These are phyloP conservation scores for Plasmodium ovale DNA, from an alignment of 169 alveolate species.

Conservation along the genomic window DNA sequence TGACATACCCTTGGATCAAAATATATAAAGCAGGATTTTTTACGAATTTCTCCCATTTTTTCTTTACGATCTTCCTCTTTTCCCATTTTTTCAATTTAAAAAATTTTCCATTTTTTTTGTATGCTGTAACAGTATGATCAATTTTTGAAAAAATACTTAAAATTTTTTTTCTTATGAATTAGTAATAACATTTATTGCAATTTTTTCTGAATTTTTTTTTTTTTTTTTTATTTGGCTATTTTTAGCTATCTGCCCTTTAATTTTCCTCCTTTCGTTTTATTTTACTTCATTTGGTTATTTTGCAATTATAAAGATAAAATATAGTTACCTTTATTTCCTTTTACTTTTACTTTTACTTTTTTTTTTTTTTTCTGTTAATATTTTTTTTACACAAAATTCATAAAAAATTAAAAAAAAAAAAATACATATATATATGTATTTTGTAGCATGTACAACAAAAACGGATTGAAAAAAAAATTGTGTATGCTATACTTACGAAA, in stretches of 20 bases:
- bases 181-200: neutral
- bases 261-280: too few relatives aligned
- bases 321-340: conserved; percentile 1
- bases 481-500: neutral
- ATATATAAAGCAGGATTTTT: neutral
- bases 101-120: neutral
- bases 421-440: too few relatives aligned
- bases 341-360: neutral
- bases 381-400: too few relatives aligned
- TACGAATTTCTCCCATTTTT: neutral
- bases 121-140: neutral
- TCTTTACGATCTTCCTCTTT: neutral
- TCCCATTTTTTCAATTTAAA: neutral
- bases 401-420: neutral
- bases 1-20: neutral
- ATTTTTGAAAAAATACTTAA: too few relatives aligned
- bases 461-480: neutral
- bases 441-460: neutral
- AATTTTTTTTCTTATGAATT: neutral
- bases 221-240: neutral
- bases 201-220: neutral
- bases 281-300: too few relatives aligned
- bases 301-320: too few relatives aligned
- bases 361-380: neutral
- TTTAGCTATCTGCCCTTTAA: too few relatives aligned